Conservation (phyloP, 1,284 basidiomycete species). For the Marasmius sp. region DNA sequence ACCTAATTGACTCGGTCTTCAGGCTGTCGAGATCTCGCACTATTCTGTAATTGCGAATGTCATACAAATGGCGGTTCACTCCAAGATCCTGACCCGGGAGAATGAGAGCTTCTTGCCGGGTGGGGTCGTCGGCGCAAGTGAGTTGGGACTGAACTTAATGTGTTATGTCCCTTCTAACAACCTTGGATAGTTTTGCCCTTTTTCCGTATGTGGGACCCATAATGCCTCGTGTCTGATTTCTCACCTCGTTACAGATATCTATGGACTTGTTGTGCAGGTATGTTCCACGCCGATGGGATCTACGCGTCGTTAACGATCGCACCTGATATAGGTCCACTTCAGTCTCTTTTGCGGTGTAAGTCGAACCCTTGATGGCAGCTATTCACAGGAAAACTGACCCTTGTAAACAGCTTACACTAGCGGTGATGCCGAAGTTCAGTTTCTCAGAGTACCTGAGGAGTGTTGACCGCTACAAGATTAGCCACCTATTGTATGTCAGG, state of each 20-base stretch:
- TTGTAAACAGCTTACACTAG: conserved; percentile 33
- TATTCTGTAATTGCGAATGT: conserved; percentile 67
- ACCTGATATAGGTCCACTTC: conserved; percentile 38
- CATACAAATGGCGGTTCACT: conserved; percentile 57
- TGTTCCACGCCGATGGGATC: conserved; percentile 11
- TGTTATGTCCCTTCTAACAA: not conserved
- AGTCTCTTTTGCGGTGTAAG: conserved; percentile 42
- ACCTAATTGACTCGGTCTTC: not conserved
- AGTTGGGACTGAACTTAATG: conserved; percentile 8
- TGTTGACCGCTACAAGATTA: conserved; percentile 33
- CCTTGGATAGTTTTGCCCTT: conserved; percentile 7
- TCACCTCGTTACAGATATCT: conserved; percentile 37
- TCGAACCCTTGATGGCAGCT: conserved; percentile 1
- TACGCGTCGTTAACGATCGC: not conserved
- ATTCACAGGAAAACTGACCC: not conserved
- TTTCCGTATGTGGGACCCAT: conserved; percentile 35
- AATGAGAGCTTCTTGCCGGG: conserved; percentile 33
- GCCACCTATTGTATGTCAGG: conserved; percentile 38
- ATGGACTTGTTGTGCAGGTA: conserved; percentile 46
- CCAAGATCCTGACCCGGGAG: conserved; percentile 41
- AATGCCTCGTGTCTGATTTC: not conserved
- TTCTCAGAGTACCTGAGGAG: conserved; percentile 38
- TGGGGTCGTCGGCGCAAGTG: conserved; percentile 61
- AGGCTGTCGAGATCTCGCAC: conserved; percentile 75
- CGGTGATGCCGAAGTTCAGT: conserved; percentile 46